Base-by-base conservation (phyloP, 306 rosid genomes). In the Fragaria iinumae region DNA sequence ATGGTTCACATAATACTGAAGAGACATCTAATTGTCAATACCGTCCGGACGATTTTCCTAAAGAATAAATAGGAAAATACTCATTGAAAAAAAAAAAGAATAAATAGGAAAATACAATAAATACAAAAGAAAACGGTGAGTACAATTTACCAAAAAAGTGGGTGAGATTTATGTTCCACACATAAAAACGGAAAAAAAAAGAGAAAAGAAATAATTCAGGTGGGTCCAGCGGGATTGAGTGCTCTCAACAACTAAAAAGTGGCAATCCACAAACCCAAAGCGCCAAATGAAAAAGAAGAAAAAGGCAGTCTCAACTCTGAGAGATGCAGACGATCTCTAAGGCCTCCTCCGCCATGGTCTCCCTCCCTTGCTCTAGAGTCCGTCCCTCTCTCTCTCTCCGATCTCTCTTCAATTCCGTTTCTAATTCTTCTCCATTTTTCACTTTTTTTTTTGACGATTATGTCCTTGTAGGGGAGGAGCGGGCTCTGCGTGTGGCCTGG, bases 401-500 rank as follows among this genome's bases (percentile, higher is more conserved):
- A 43, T 56, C 63, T 49, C 53, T 52, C 55, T 41, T 14, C 2
- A 32, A 39, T 48, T 38, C 41, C 41, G 41, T 38, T 7, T 21
- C 45, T 57, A 3, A 32, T 16, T 63, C 43, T 16, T 14, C 11
- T 29, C 43, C 11, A 6, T 38, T 38, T 38, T 41, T 41, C 4
- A 62, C 1, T 17, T 36, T 18, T 25, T 27, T 27, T 27, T 27
- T 27, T 73, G 56, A 23, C 0, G 4, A 14, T 13, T 13, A 6
- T 21, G 59, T n/a, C 16, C 14, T 52, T 53, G 13, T 12, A 95
- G 97, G 96, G 21, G 77, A 87, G 92, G 80, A 87, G 89, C 78
- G 89, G 91, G 68, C 44, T 80, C 36, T 91, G 90, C 72, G 81
- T 83, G 39, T 92, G 94, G 97, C 98, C 97, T 3, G 95, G 92